phyloP scores from a whole-genome alignment of 805 yeast genomes.

The Yamadazyma akitaensis region DNA sequence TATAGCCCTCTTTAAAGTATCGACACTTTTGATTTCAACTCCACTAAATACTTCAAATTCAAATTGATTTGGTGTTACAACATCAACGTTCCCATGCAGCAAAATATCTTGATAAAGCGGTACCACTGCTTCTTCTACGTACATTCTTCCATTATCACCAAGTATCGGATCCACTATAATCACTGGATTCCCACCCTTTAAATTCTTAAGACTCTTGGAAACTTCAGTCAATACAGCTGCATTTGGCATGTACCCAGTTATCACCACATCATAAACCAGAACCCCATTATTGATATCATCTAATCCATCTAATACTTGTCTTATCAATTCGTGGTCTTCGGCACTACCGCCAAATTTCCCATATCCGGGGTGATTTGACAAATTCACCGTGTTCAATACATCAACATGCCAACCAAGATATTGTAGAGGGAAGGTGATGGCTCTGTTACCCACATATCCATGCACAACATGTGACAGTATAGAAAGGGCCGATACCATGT shows the following conservation, averaged over 20 bases:
- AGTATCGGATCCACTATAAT: slow-evolving; percentile 88
- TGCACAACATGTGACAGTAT: slow-evolving; percentile 71
- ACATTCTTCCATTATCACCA: slow-evolving; percentile 84
- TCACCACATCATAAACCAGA: slow-evolving; percentile 53
- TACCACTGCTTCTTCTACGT: slow-evolving; percentile 60
- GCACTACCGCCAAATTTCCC: slow-evolving; percentile 52
- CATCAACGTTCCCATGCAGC: slow-evolving; percentile 37
- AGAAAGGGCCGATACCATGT: slow-evolving; percentile 34
- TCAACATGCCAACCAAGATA: slow-evolving; percentile 69
- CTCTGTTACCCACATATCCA: slow-evolving; percentile 71
- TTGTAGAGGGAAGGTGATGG: slow-evolving; percentile 63
- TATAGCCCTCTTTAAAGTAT: slow-evolving; percentile 37
- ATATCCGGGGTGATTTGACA: slow-evolving; percentile 71
- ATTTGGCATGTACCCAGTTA: slow-evolving; percentile 80
- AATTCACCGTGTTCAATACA: slow-evolving; percentile 59
- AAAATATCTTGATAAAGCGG: slow-evolving; percentile 51
- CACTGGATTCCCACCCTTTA: slow-evolving; percentile 29
- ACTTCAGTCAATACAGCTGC: slow-evolving; percentile 31
- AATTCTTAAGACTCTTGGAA: no score
- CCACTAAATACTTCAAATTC: slow-evolving; percentile 64
- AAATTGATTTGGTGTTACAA: slow-evolving; percentile 73
- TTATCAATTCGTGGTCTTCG: slow-evolving; percentile 30
- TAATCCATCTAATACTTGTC: slow-evolving; percentile 30
- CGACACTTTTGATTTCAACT: slow-evolving; percentile 35
- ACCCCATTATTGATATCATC: slow-evolving; percentile 31